phyloP scores from a whole-genome alignment of 2,329 filamentous ascomycete species.

The Pezicula carpinea region DNA sequence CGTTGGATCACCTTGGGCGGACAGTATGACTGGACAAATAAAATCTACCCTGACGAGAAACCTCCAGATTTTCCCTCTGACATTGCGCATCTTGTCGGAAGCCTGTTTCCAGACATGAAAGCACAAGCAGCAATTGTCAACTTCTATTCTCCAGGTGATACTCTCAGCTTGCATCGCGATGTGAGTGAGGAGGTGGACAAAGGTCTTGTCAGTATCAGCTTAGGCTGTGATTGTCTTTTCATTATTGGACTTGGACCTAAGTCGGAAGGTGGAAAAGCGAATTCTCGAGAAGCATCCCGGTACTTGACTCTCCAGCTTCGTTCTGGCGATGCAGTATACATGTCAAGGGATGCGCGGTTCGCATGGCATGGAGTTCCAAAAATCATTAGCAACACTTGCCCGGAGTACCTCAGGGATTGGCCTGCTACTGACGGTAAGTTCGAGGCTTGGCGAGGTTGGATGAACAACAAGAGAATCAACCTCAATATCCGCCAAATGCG shows the following conservation, averaged over 20 bases:
- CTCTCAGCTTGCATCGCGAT: slow-evolving; percentile 87
- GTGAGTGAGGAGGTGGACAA: slow-evolving; percentile 80
- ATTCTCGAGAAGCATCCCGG: slow-evolving; percentile 32
- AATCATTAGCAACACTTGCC: slow-evolving; percentile 75
- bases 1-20: slow-evolving; percentile 94
- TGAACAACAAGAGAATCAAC: slow-evolving; percentile 83
- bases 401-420: slow-evolving; percentile 69
- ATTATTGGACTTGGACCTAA: slow-evolving; percentile 60
- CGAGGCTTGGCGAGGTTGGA: slow-evolving; percentile 77
- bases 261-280: slow-evolving; percentile 9
- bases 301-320: slow-evolving; percentile 62
- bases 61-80: slow-evolving; percentile 73
- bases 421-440: slow-evolving; percentile 45
- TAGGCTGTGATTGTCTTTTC: slow-evolving; percentile 89
- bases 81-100: slow-evolving; percentile 61
- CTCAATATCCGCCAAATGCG: slow-evolving; percentile 89
- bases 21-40: slow-evolving; percentile 93
- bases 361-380: slow-evolving; percentile 96
- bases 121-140: slow-evolving; percentile 93
- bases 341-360: slow-evolving; percentile 76
- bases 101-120: slow-evolving; percentile 69
- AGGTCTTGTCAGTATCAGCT: slow-evolving; percentile 77
- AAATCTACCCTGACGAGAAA: slow-evolving; percentile 66
- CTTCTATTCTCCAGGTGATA: slow-evolving; percentile 85
- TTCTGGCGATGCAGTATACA: slow-evolving; percentile 87